Evolutionary conservation across 495 filamentous ascomycete genomes (phyloP).

Genomic region (Xylona heveae): DNA sequence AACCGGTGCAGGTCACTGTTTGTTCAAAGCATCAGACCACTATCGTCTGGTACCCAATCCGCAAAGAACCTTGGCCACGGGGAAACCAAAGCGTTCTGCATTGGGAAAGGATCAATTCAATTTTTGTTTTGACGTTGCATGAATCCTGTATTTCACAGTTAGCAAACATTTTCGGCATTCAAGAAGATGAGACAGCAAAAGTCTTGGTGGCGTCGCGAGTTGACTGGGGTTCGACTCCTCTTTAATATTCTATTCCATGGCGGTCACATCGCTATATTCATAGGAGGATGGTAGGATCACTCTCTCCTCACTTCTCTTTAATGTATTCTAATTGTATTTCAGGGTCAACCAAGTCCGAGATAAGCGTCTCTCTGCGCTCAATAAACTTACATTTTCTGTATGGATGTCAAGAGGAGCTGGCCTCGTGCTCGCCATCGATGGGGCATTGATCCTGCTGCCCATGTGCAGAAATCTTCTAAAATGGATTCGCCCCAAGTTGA

Average conservation of each 20-base stretch:
- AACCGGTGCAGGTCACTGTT: no score
- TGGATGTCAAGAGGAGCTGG: conserved; percentile 93
- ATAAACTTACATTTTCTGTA: conserved; percentile 68
- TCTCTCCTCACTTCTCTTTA: not conserved
- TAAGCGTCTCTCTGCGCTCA: conserved; percentile 46
- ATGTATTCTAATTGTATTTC: not conserved
- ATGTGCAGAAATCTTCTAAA: conserved; percentile 85
- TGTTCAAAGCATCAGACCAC: no score
- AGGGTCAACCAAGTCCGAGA: conserved; percentile 65
- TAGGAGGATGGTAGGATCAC: conserved; percentile 59
- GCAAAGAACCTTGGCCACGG: no score
- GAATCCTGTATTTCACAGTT: no score
- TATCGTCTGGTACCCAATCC: no score
- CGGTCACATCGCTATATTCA: conserved; percentile 62
- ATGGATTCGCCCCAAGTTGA: conserved; percentile 66
- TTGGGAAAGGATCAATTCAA: no score
- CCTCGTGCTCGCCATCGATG: conserved; percentile 61
- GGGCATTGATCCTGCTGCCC: conserved; percentile 69
- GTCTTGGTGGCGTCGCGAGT: conserved; percentile 12
- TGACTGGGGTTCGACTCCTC: conserved; percentile 42
- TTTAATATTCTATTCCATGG: conserved; percentile 82
- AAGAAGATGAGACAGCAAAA: not conserved
- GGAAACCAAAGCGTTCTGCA: no score
- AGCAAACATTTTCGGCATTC: not conserved
- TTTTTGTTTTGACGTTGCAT: no score